A percentile compares a stretch with the other conserved stretches of the same genome.
phyloP scores from a whole-genome alignment of 2,329 filamentous ascomycete genomes.

The Podosphaera fusca region DNA sequence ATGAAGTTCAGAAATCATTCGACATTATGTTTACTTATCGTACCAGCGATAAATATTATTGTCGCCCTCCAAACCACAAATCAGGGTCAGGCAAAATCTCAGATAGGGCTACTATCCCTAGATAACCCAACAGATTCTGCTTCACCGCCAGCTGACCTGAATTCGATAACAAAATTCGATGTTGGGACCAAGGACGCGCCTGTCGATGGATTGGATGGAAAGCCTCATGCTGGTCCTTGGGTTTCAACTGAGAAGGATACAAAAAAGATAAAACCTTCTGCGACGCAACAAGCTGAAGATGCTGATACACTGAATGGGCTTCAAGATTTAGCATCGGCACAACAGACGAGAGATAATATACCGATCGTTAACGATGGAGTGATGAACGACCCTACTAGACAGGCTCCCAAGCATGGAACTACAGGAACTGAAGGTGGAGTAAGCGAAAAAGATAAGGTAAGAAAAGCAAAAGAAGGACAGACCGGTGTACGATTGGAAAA shows the following conservation, averaged over 20 bases:
- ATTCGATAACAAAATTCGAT: conserved; percentile 15
- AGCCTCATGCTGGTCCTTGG: conserved; percentile 71
- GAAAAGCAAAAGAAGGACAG: conserved; percentile 41
- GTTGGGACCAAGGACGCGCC: conserved; percentile 56
- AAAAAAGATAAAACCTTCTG: conserved; percentile 17
- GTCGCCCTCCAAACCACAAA: conserved; percentile 17
- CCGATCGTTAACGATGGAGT: conserved; percentile 53
- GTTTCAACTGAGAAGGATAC: conserved; percentile 34
- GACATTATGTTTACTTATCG: conserved; percentile 30
- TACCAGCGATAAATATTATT: conserved; percentile 34
- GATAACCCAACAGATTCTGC: conserved; percentile 8
- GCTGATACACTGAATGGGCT: conserved; percentile 22
- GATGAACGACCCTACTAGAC: conserved; percentile 70
- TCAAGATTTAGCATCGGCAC: conserved; percentile 27
- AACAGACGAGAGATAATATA: conserved; percentile 30
- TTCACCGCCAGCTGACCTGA: conserved; percentile 9
- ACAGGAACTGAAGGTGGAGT: conserved; percentile 79
- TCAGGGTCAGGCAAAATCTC: conserved; percentile 6
- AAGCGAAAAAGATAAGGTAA: conserved; percentile 61
- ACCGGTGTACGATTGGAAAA: conserved; percentile 45
- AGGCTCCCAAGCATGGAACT: conserved; percentile 59
- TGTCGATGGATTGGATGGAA: conserved; percentile 80
- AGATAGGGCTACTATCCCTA: conserved; percentile 8
- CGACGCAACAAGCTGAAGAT: conserved; percentile 14
- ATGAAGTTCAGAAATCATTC: conserved; percentile 37